These are phyloP conservation scores for Thelonectria olida DNA, from an alignment of 2,329 filamentous ascomycete genomes.

Conservation along the genomic window DNA sequence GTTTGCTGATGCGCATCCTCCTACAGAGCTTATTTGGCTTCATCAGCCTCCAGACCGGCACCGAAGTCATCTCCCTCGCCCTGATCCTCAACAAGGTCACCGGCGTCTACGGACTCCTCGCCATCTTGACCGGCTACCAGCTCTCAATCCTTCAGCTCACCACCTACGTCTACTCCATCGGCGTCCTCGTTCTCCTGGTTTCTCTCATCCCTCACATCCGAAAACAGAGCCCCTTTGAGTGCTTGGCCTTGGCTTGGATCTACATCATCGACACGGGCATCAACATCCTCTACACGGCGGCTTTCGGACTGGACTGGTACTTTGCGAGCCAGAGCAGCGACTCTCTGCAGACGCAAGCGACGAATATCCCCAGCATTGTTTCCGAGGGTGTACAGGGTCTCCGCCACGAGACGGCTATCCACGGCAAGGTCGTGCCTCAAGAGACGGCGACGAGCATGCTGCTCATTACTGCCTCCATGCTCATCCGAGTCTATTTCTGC, in stretches of 20 bases:
- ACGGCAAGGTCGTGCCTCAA: constrained; percentile 55
- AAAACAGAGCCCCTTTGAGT: constrained; percentile 79
- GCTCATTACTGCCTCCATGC: constrained; percentile 77
- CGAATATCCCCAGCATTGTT: constrained; percentile 40
- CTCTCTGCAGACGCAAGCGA: constrained; percentile 36
- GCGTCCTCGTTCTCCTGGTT: constrained; percentile 72
- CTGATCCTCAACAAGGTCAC: constrained; percentile 93
- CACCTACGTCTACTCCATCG: constrained; percentile 89
- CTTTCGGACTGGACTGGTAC: constrained; percentile 89
- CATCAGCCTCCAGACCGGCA: constrained; percentile 86
- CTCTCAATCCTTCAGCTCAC: constrained; percentile 85
- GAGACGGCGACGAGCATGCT: constrained; percentile 79
- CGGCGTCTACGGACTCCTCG: constrained; percentile 88
- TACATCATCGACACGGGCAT: constrained; percentile 85
- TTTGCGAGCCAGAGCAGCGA: constrained; percentile 67
- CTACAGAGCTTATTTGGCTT: constrained; percentile 82
- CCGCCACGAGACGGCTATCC: constrained; percentile 44
- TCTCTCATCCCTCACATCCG: constrained; percentile 84
- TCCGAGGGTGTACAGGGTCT: constrained; percentile 46
- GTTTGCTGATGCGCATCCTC: constrained; percentile 25
- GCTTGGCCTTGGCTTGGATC: constrained; percentile 82
- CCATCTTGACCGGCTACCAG: constrained; percentile 85
- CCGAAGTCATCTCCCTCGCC: constrained; percentile 83
- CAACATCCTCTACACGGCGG: constrained; percentile 82
- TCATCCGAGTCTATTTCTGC: constrained; percentile 83